phyloP scores from a whole-genome alignment of 2,329 filamentous ascomycete genomes.

The Botryotinia convoluta region DNA sequence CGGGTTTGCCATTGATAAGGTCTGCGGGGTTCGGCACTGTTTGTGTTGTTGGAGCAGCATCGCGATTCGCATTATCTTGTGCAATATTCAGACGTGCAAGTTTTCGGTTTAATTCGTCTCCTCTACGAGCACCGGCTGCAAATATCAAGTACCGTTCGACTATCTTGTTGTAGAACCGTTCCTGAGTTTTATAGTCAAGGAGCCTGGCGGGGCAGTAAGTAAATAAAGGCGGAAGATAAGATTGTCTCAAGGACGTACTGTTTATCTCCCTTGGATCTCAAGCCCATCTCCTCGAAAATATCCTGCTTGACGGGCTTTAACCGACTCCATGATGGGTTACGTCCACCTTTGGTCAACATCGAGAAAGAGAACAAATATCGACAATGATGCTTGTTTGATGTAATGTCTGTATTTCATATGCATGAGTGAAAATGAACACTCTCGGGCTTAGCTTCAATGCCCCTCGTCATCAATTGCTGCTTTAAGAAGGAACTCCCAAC shows the following conservation, averaged over 20 bases:
- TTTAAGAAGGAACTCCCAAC: constrained; percentile 18
- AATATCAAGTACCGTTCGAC: constrained; percentile 87
- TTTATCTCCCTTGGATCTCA: constrained; percentile 88
- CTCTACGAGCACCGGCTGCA: constrained; percentile 70
- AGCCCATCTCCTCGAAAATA: constrained; percentile 74
- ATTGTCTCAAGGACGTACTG: constrained; percentile 51
- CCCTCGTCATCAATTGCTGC: constrained; percentile 11
- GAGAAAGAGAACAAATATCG: constrained; percentile 15
- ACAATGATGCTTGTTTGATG: constrained; percentile 2
- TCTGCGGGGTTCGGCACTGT: constrained; percentile 20
- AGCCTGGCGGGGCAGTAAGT: constrained; percentile 49
- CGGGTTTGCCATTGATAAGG: constrained; percentile 19
- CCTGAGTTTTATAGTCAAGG: constrained; percentile 73
- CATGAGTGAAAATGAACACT: neutral
- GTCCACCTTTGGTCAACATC: constrained; percentile 37
- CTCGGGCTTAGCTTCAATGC: constrained; percentile 3
- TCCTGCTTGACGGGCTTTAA: constrained; percentile 74
- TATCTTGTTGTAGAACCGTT: constrained; percentile 83
- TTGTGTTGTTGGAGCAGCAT: constrained; percentile 28
- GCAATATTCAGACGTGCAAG: constrained; percentile 57
- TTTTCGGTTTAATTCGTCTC: constrained; percentile 70
- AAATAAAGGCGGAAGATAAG: constrained; percentile 14
- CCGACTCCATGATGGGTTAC: constrained; percentile 59
- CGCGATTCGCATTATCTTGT: constrained; percentile 27
- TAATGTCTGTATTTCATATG: neutral